Percentiles rank a stretch among this genome's conserved stretches.
Evolutionary conservation across 1,284 basidiomycete species (phyloP).

Genomic region (Cutaneotrichosporon mucoides): DNA sequence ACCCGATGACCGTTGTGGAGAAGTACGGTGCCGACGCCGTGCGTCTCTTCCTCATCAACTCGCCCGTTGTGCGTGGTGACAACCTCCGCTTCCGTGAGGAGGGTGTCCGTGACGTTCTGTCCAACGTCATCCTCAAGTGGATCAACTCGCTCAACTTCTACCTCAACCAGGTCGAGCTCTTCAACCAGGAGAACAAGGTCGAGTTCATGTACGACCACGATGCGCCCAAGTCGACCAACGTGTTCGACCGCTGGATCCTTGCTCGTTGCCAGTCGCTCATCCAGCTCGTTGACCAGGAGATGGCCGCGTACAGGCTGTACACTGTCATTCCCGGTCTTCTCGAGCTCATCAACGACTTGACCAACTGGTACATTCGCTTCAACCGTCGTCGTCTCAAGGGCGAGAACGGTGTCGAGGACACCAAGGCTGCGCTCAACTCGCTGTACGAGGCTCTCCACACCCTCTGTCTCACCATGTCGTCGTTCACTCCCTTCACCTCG

Average conservation of each 20-base stretch:
- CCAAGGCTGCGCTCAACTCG: conserved; percentile 84
- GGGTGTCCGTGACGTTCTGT: conserved; percentile 93
- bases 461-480: conserved; percentile 91
- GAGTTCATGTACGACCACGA: conserved; percentile 86
- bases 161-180: conserved; percentile 85
- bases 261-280: conserved; percentile 96
- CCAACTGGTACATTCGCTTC: conserved; percentile 99
- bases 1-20: conserved; percentile 86
- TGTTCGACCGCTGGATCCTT: conserved; percentile 98
- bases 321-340: conserved; percentile 93
- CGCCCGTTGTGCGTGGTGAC: conserved; percentile 95
- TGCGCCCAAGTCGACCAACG: conserved; percentile 79
- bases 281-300: conserved; percentile 84
- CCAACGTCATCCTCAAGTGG: conserved; percentile 95
- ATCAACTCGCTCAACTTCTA: conserved; percentile 99
- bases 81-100: conserved; percentile 97
- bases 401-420: conserved; percentile 86
- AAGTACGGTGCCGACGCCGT: conserved; percentile 95
- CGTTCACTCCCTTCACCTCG: conserved; percentile 96
- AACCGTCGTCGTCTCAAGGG: conserved; percentile 95
- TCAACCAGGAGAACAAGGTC: conserved; percentile 75
- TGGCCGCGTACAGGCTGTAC: conserved; percentile 96
- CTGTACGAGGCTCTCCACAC: conserved; percentile 94
- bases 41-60: conserved; percentile 98
- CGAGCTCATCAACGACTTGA: conserved; percentile 90